phyloP scores from a whole-genome alignment of 306 rosid species.

The Ammopiptanthus mongolicus region DNA sequence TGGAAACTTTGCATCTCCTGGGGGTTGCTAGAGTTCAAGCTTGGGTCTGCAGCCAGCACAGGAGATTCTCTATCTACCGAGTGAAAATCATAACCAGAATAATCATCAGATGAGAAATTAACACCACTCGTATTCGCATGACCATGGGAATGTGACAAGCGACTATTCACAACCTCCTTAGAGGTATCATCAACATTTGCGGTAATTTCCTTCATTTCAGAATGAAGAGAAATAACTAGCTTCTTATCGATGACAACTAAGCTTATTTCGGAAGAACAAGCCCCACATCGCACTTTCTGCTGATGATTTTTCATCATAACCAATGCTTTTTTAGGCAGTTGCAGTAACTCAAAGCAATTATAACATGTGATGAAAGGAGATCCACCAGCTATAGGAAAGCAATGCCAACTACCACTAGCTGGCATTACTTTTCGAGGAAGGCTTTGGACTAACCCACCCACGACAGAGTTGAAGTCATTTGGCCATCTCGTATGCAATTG shows the following conservation, averaged over 20 bases:
- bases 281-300: constrained; percentile 76
- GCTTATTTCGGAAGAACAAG: constrained; percentile 66
- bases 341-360: constrained; percentile 79
- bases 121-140: constrained; percentile 39
- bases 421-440: constrained; percentile 53
- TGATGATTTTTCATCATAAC: constrained; percentile 33
- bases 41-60: constrained; percentile 32
- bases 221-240: constrained; percentile 51
- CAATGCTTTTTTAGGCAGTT: constrained; percentile 67
- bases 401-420: constrained; percentile 39
- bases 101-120: constrained; percentile 86
- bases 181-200: constrained; percentile 27
- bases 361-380: constrained; percentile 84
- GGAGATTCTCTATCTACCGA: constrained; percentile 72
- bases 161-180: constrained; percentile 33
- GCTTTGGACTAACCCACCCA: constrained; percentile 31
- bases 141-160: constrained; percentile 33
- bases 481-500: constrained; percentile 61
- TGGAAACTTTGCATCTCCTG: constrained; percentile 67
- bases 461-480: constrained; percentile 48
- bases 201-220: constrained; percentile 33
- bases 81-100: constrained; percentile 82
- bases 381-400: constrained; percentile 77
- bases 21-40: constrained; percentile 47
- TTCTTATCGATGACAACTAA: constrained; percentile 49